phyloP scores from a whole-genome alignment of 805 yeast genomes.

The Peterozyma xylosa region DNA sequence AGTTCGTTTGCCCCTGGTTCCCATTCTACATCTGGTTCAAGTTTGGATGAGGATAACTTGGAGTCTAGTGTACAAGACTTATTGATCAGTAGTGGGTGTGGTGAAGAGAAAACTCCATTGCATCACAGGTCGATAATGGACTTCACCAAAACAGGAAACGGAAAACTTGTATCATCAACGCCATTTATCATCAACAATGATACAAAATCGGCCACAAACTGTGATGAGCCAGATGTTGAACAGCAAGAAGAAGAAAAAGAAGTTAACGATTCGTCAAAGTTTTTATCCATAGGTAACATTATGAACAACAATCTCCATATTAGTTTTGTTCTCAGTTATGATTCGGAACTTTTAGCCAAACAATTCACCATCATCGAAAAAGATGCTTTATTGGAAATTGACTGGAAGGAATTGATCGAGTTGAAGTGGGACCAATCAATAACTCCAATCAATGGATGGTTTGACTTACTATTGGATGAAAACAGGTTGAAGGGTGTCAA shows the following conservation, averaged over 20 bases:
- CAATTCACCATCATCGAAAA: constrained; percentile 84
- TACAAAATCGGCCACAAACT: not conserved
- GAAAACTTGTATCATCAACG: not conserved
- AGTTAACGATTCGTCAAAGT: not conserved
- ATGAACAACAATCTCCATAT: constrained; percentile 52
- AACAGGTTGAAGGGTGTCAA: constrained; percentile 59
- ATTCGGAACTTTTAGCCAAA: constrained; percentile 58
- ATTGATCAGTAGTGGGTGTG: not conserved
- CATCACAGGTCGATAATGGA: too few relatives aligned
- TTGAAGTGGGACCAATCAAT: constrained; percentile 63
- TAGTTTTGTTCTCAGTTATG: constrained; percentile 74
- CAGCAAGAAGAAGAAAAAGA: not conserved
- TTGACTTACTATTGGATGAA: constrained; percentile 59
- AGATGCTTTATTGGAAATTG: constrained; percentile 77
- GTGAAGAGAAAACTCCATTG: constrained; percentile 1
- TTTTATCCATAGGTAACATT: constrained; percentile 30
- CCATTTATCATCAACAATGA: not conserved
- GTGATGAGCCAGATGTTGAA: not conserved
- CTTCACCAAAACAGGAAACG: constrained; percentile 1
- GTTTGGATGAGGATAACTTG: constrained; percentile 7
- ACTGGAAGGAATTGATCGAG: constrained; percentile 86
- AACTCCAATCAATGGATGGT: constrained; percentile 76
- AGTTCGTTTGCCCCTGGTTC: constrained; percentile 4
- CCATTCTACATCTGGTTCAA: not conserved
- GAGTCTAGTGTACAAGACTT: constrained; percentile 8